Evolutionary conservation across 2,329 filamentous ascomycete species (phyloP).

Genomic region (Pseudocercospora pini-densiflorae): DNA sequence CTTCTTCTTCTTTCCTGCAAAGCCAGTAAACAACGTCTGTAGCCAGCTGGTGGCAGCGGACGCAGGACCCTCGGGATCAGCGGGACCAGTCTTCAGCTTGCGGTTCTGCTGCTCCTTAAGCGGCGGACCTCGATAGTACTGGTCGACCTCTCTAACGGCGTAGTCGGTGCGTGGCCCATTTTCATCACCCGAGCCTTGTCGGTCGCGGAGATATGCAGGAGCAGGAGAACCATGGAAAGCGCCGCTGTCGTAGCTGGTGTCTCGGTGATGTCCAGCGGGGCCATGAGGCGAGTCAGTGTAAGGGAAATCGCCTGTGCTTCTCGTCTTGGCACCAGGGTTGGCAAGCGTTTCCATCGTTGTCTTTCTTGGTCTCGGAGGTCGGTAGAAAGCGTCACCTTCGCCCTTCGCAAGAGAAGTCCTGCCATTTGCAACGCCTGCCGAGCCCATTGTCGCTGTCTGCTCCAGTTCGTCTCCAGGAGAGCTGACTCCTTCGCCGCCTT

Average conservation of each 20-base stretch:
- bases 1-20: constrained; percentile 75
- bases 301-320: constrained; percentile 41
- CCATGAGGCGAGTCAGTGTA: constrained; percentile 48
- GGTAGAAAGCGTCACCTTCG: constrained; percentile 76
- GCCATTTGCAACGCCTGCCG: constrained; percentile 16
- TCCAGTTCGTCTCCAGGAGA: constrained; percentile 27
- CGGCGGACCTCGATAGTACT: constrained; percentile 92
- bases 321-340: constrained; percentile 48
- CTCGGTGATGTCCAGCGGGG: constrained; percentile 39
- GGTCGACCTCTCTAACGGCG: constrained; percentile 91
- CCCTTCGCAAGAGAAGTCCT: constrained; percentile 25
- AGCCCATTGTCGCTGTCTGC: constrained; percentile 17
- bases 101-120: constrained; percentile 79
- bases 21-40: constrained; percentile 59
- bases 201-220: constrained; percentile 58
- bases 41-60: constrained; percentile 91
- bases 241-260: constrained; percentile 39
- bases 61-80: constrained; percentile 90
- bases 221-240: constrained; percentile 53
- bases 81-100: constrained; percentile 89
- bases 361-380: constrained; percentile 75
- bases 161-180: constrained; percentile 69
- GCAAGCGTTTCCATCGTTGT: constrained; percentile 63
- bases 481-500: constrained; percentile 65
- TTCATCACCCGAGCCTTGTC: constrained; percentile 58